phyloP scores from a whole-genome alignment of 1,284 basidiomycete genomes.

The Cutaneotrichosporon mucoides region DNA sequence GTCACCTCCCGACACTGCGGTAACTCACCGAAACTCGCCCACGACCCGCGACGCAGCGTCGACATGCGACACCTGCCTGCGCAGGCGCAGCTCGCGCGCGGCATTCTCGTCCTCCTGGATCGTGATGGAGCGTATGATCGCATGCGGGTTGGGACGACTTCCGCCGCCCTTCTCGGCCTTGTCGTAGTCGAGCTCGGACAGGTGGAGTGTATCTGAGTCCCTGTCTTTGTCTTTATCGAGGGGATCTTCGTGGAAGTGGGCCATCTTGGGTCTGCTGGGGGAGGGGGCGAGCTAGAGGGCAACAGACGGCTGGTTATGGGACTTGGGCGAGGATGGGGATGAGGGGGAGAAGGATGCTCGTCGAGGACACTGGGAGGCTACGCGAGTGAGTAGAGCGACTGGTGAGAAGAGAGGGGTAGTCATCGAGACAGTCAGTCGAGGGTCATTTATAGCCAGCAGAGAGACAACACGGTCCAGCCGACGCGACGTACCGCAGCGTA shows the following conservation, averaged over 20 bases:
- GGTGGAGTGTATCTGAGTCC: not conserved
- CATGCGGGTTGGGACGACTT: not conserved
- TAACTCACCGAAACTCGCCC: slow-evolving; percentile 38
- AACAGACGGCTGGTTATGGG: too few species aligned
- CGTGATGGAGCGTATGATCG: slow-evolving; percentile 22
- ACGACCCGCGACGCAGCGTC: slow-evolving; percentile 31
- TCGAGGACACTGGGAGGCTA: too few species aligned
- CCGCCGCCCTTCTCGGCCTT: not conserved
- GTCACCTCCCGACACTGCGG: too few species aligned
- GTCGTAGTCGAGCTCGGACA: slow-evolving; percentile 9
- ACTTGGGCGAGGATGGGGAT: too few species aligned
- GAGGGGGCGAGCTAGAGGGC: not conserved
- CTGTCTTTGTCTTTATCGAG: slow-evolving; percentile 2
- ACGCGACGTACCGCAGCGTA: too few species aligned
- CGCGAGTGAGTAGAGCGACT: too few species aligned
- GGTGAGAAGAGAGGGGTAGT: too few species aligned
- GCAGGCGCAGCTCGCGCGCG: slow-evolving; percentile 21
- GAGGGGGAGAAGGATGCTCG: too few species aligned
- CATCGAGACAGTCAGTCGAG: too few species aligned
- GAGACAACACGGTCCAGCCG: too few species aligned
- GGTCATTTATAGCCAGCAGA: too few species aligned
- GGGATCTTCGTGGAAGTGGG: not conserved
- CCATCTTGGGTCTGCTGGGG: not conserved
- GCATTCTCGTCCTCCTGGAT: slow-evolving; percentile 21
- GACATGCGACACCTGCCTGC: slow-evolving; percentile 27